Evolutionary conservation across 768 basidiomycete species (phyloP).

Genomic region (Coprinopsis strossmayeri): DNA sequence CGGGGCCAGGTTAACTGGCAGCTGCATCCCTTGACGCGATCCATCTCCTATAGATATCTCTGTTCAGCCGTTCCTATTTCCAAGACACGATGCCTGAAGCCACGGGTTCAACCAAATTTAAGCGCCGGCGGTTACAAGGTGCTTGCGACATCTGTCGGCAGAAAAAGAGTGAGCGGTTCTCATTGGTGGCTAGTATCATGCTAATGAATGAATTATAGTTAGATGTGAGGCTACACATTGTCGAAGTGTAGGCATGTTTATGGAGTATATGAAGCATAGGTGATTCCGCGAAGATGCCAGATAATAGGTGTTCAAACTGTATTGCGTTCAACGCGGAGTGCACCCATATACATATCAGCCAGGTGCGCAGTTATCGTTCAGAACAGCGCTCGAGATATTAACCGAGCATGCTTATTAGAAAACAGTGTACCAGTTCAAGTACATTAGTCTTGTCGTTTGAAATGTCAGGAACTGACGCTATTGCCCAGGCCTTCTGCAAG

Average conservation of each 20-base stretch:
- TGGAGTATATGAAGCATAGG: constrained; percentile 21
- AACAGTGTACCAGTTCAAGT: constrained; percentile 5
- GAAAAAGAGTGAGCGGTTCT: constrained; percentile 20
- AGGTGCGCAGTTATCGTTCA: constrained; percentile 24
- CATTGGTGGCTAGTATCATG: background rate
- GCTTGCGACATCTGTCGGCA: constrained; percentile 27
- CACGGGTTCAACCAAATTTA: constrained; percentile 9
- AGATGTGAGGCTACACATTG: constrained; percentile 19
- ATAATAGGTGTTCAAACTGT: constrained; percentile 44
- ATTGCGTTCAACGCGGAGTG: constrained; percentile 38
- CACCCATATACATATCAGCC: constrained; percentile 39
- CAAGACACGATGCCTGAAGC: background rate
- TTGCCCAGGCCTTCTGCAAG: no score
- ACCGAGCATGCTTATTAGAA: constrained; percentile 3
- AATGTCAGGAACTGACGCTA: no score
- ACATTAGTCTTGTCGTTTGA: constrained; percentile 10
- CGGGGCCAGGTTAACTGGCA: no score
- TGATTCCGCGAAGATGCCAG: constrained; percentile 46
- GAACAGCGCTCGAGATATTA: background rate
- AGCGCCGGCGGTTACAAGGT: constrained; percentile 25
- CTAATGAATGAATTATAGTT: no score
- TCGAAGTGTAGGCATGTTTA: background rate
- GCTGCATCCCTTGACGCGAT: no score
- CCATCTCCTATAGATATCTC: no score
- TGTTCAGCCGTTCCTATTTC: no score